Percentiles rank a stretch among this genome's conserved stretches.
phyloP scores from a whole-genome alignment of 2,329 filamentous ascomycete genomes.

The Ceratocystis cacaofunesta region DNA sequence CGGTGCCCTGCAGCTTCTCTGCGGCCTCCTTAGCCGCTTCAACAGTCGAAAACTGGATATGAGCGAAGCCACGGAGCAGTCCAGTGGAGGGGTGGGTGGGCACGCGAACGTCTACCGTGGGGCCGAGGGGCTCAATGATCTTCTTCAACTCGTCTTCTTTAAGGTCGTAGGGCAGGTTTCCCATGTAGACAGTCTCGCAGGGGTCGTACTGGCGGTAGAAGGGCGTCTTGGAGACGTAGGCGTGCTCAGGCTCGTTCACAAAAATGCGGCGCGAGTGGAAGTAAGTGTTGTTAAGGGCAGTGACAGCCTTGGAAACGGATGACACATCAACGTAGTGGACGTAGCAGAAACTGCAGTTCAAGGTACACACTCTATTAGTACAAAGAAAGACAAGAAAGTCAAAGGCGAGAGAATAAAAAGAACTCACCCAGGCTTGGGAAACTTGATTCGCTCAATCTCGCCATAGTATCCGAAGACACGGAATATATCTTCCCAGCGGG shows the following conservation, averaged over 20 bases:
- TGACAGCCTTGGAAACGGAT: constrained; percentile 9
- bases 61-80: constrained; percentile 68
- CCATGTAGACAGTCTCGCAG: constrained; percentile 53
- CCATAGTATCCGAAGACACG: constrained; percentile 16
- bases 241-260: constrained; percentile 9
- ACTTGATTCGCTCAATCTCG: constrained; percentile 16
- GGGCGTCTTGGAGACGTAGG: constrained; percentile 2
- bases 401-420: neutral
- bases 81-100: constrained; percentile 70
- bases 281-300: constrained; percentile 14
- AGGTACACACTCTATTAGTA: neutral
- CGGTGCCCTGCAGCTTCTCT: constrained; percentile 39
- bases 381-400: neutral
- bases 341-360: constrained; percentile 7
- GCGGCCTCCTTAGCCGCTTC: constrained; percentile 48
- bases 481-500: constrained; percentile 16
- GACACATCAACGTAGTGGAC: constrained; percentile 12
- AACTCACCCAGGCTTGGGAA: constrained; percentile 14
- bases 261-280: constrained; percentile 16
- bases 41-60: constrained; percentile 61
- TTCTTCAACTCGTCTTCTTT: constrained; percentile 69
- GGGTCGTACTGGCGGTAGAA: neutral
- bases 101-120: constrained; percentile 62
- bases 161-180: constrained; percentile 76
- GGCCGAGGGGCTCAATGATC: constrained; percentile 54